Base-by-base conservation (phyloP, 345 rosid species). In the Pugionium cornutum region DNA sequence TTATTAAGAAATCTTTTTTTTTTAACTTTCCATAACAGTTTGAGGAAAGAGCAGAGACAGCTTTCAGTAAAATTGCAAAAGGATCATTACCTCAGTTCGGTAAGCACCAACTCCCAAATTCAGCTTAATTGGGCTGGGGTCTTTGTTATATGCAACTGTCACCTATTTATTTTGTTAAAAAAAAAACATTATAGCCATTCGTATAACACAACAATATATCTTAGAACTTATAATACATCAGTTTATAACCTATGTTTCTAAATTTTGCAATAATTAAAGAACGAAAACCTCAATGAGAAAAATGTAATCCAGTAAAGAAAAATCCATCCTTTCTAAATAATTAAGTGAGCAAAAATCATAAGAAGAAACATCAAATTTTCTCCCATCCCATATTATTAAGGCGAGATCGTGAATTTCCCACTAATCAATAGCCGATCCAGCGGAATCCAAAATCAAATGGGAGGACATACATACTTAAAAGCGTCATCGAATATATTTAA, bases 81-180 rank as follows among this genome's bases (percentile, higher is more conserved):
- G 6, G 28, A 61, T 62, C 43, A 18, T 54, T 51, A 87, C 97
- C 89, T 92, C 97, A 2, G 97, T 92, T 56, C 98, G 80, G 75
- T 92, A 92, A 78, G 97, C 97, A 33, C 96, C 97, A 35, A 88
- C 97, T 37, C 98, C 98, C 76, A 92, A 76, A 83, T 92, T 92
- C 60, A 89, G 81, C 89, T 92, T 92, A n/a, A 83, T 58, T 4
- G 88, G 95, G 66, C 95, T 92, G 1, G 85, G 89, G 32, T 92
- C 98, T 75, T 92, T 89, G 86, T 92, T 92, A 58, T 83, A 92
- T 1, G 97, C 96, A 37, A 88, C 86, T 5, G 98, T 92, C 77
- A 92, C 97, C 98, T 92, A 50, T 55, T 31, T 1, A 9, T 26
- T 10, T 5, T n/a, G 42, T 41, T 47, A 4, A 30, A 30, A 36